Evolutionary conservation across 1,284 basidiomycete species (phyloP).

Genomic region (Schizophyllum commune): DNA sequence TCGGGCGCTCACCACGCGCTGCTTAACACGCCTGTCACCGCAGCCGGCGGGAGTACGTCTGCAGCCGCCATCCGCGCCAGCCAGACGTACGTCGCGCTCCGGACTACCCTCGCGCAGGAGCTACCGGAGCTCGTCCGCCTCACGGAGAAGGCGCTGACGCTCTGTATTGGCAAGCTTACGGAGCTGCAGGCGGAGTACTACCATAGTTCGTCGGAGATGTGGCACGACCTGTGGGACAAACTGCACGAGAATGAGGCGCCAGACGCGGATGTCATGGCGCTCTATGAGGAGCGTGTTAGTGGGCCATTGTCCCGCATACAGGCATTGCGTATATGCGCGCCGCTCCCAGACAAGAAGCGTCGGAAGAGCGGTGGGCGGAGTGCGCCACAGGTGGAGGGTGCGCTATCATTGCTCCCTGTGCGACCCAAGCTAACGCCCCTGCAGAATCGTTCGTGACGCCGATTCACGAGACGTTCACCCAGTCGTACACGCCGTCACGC

Average conservation of each 20-base stretch:
- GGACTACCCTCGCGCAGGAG: conserved; percentile 60
- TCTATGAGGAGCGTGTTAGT: conserved; percentile 62
- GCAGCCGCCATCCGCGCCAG: conserved; percentile 23
- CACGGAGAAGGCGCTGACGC: conserved; percentile 48
- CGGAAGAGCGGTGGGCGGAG: conserved; percentile 3
- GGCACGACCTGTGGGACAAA: conserved; percentile 75
- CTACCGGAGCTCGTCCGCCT: conserved; percentile 56
- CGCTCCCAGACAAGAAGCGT: conserved; percentile 12
- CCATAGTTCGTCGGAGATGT: conserved; percentile 46
- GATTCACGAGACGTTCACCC: neutral
- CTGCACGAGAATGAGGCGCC: conserved; percentile 67
- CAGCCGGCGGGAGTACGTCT: neutral
- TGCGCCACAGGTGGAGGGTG: neutral
- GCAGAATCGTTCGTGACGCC: neutral
- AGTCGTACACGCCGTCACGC: neutral
- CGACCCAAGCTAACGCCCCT: neutral
- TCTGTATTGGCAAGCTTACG: conserved; percentile 42
- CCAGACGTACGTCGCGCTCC: conserved; percentile 63
- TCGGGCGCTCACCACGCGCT: conserved; percentile 61
- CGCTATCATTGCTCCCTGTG: neutral
- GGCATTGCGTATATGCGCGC: conserved; percentile 34
- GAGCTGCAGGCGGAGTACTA: conserved; percentile 54
- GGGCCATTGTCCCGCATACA: conserved; percentile 46
- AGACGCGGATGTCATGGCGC: conserved; percentile 57
- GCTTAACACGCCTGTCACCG: conserved; percentile 48